Evolutionary conservation across 805 yeast species (phyloP), one percentile per base, ranked within the genome.

Genomic region (Tetrapisispora pingtungensis): DNA sequence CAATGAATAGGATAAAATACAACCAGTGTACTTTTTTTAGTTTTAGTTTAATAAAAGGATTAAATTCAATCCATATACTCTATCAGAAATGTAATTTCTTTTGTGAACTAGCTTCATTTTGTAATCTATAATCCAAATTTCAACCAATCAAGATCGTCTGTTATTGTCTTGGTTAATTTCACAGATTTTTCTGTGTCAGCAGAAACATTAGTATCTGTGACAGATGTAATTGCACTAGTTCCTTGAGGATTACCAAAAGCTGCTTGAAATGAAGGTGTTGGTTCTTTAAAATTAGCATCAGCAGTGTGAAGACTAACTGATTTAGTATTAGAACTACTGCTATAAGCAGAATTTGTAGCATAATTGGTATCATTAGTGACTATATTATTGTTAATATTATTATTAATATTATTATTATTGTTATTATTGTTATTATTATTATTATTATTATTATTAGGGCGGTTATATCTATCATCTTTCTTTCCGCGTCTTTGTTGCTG

Each of bases 81-180:
- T 36, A 24, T 36, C 20, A n/a, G 20, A 15, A 24, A 24, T 14
- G 14, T 28, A 14, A 17, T 14, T 26, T 7, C 15, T 12, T 6
- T 10, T 28, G n/a, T 14, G 13, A 28, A 10, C 15, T 24, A 15
- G 22, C 4, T 37, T 27, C 14, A 4, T 6, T 26, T 33, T 32
- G 10, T n/a, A 8, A 10, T n/a, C 52, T 48, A 60, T 49, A 59
- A 52, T 14, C 66, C 66, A 48, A 64, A 61, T 44, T 61, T 64
- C 19, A 64, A 48, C 65, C 68, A 64, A 14, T 61, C 66, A 20
- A 64, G 50, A 42, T 64, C 67, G 40, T 61, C 65, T 26, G 55
- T 44, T 14, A 50, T 51, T 33, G 45, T 50, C 30, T 33, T 39
- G 10, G 31, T 45, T 10, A 42, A n/a, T 36, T 42, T 44, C 18